These are phyloP conservation scores for Candida xyloterini DNA, from an alignment of 805 yeast species.

Conservation along the genomic window DNA sequence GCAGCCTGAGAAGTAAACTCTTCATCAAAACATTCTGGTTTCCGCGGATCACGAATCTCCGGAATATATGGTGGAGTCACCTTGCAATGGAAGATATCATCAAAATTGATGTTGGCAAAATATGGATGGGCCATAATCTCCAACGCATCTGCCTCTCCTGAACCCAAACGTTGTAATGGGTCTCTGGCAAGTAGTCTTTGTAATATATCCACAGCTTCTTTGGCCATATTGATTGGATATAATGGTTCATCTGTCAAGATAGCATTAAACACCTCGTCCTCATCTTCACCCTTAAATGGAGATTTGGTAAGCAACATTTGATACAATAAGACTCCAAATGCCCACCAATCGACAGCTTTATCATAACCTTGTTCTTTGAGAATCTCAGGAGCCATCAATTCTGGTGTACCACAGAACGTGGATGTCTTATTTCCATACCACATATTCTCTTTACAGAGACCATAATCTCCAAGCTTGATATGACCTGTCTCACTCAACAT, in stretches of 20 bases:
- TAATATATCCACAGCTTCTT: constrained; percentile 90
- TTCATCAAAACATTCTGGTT: constrained; percentile 88
- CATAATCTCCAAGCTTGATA: constrained; percentile 95
- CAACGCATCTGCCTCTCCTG: constrained; percentile 82
- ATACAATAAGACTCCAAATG: constrained; percentile 92
- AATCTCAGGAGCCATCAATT: constrained; percentile 98
- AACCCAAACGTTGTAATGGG: constrained; percentile 79
- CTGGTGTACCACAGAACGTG: constrained; percentile 99
- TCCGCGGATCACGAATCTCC: constrained; percentile 81
- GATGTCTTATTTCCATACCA: constrained; percentile 71
- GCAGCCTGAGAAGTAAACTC: constrained; percentile 95
- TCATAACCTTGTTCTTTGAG: constrained; percentile 89
- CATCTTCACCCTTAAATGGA: constrained; percentile 89
- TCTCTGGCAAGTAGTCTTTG: constrained; percentile 90
- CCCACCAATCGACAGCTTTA: constrained; percentile 99
- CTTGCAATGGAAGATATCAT: constrained; percentile 68
- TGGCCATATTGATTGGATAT: constrained; percentile 96
- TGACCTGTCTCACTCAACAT: constrained; percentile 88
- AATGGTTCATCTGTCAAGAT: constrained; percentile 94
- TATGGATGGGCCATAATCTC: constrained; percentile 96
- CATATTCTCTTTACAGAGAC: constrained; percentile 86
- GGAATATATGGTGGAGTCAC: constrained; percentile 91
- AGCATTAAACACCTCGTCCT: constrained; percentile 93
- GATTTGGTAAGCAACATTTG: constrained; percentile 96
- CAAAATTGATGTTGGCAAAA: constrained; percentile 85